These are phyloP conservation scores for Strobilomyces confusus DNA, from an alignment of 768 basidiomycete genomes.

Conservation along the genomic window DNA sequence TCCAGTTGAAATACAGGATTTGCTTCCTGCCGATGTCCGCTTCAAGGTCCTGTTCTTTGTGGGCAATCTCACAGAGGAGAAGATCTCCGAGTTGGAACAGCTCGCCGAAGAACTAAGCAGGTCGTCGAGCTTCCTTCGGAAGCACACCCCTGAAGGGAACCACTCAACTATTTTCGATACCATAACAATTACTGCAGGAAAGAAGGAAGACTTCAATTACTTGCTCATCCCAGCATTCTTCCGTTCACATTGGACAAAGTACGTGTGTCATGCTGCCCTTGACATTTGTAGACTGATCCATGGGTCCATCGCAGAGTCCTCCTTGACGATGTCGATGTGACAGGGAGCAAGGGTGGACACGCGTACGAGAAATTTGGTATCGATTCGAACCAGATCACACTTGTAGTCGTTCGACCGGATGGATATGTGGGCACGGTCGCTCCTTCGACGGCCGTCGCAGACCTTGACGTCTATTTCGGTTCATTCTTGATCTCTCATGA, in stretches of 20 bases:
- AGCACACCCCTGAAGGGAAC: slow-evolving; percentile 18
- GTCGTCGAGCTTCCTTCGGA: slow-evolving; percentile 18
- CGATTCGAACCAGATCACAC: slow-evolving; percentile 21
- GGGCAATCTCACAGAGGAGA: slow-evolving; percentile 14
- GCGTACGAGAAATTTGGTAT: slow-evolving; percentile 36
- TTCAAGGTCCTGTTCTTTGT: background rate
- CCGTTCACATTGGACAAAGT: slow-evolving; percentile 1
- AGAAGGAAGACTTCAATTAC: slow-evolving; percentile 33
- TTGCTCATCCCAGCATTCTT: slow-evolving; percentile 14
- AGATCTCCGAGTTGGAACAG: slow-evolving; percentile 16
- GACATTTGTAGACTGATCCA: background rate
- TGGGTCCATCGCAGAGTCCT: slow-evolving; percentile 23
- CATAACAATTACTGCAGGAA: slow-evolving; percentile 2
- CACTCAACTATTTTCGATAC: slow-evolving; percentile 1
- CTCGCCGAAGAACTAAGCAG: slow-evolving; percentile 25
- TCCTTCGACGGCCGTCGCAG: slow-evolving; percentile 24
- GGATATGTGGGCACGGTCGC: slow-evolving; percentile 37
- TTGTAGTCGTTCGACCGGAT: slow-evolving; percentile 39
- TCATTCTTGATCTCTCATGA: slow-evolving; percentile 36
- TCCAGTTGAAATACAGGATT: slow-evolving; percentile 37
- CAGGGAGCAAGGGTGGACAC: slow-evolving; percentile 27
- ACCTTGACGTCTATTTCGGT: slow-evolving; percentile 43
- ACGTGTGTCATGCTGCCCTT: background rate
- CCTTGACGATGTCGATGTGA: slow-evolving; percentile 31
- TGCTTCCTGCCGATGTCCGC: background rate